Percentiles rank a stretch among this genome's conserved stretches.
These are phyloP conservation scores for Schoenoplectus triqueter DNA, from an alignment of 202 grass and related monocot genomes.

Conservation along the genomic window DNA sequence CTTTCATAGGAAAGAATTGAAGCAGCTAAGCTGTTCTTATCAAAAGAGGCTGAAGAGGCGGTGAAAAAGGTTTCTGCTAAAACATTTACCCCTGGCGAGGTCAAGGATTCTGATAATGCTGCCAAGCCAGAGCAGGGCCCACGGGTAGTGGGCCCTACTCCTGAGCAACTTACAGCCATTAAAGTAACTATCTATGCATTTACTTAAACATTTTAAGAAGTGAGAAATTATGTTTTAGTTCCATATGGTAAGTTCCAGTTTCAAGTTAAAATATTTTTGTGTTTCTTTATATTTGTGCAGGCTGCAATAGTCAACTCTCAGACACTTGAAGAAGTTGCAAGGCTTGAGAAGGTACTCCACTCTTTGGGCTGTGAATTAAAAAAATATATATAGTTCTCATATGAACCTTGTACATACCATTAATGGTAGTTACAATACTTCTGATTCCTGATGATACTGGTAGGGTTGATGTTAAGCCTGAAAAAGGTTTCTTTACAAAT, in stretches of 20 bases:
- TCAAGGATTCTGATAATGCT: conserved; percentile 47
- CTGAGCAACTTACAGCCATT: conserved; percentile 96
- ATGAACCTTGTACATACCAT: background rate
- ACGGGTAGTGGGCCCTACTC: conserved; percentile 79
- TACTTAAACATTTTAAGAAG: too few species aligned
- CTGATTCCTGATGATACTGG: background rate
- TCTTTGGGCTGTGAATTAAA: background rate
- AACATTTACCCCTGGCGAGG: conserved; percentile 66
- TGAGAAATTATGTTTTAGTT: conserved; percentile 14
- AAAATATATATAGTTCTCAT: background rate
- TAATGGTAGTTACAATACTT: background rate
- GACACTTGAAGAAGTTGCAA: conserved; percentile 94
- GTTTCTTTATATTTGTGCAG: conserved; percentile 41
- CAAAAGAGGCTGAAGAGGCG: conserved; percentile 92
- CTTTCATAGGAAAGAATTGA: conserved; percentile 77
- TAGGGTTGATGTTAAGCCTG: background rate
- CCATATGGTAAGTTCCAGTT: background rate
- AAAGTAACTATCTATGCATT: conserved; percentile 50
- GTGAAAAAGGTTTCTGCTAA: conserved; percentile 82
- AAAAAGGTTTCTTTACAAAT: background rate
- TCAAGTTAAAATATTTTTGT: conserved; percentile 24
- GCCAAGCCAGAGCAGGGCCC: conserved; percentile 64
- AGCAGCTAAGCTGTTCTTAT: conserved; percentile 73
- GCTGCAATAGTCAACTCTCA: conserved; percentile 92
- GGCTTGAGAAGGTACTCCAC: conserved; percentile 77